Evolutionary conservation across 805 yeast genomes (phyloP).

Genomic region (Candida boidinii): DNA sequence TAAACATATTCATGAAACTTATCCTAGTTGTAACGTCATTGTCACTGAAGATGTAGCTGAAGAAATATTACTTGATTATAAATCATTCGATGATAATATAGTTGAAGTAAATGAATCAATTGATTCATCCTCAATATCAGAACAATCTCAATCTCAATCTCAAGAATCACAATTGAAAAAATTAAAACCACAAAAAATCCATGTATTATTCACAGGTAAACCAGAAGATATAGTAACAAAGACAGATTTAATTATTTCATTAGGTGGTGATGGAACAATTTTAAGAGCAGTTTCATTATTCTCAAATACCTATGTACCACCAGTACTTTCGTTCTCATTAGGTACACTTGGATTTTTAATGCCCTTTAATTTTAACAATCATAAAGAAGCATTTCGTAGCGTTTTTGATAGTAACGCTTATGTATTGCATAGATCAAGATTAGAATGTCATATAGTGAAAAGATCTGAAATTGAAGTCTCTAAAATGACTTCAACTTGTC

Average conservation of each 20-base stretch:
- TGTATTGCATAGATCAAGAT: conserved; percentile 67
- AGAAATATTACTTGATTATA: conserved; percentile 35
- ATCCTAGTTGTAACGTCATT: conserved; percentile 70
- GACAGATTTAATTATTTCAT: conserved; percentile 73
- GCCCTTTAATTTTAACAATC: conserved; percentile 73
- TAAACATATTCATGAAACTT: conserved; percentile 45
- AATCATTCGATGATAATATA: neutral
- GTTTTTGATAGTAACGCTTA: conserved; percentile 64
- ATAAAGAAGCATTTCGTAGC: conserved; percentile 48
- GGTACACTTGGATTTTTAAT: conserved; percentile 87
- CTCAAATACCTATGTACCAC: conserved; percentile 69
- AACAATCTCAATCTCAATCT: conserved; percentile 1
- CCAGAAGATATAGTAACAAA: conserved; percentile 47
- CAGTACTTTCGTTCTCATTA: conserved; percentile 78
- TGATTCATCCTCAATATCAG: too few species aligned
- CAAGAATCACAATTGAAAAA: neutral
- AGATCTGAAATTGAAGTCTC: conserved; percentile 10
- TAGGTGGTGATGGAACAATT: conserved; percentile 97
- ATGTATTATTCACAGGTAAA: conserved; percentile 49
- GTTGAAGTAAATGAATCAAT: neutral
- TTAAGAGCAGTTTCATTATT: conserved; percentile 76
- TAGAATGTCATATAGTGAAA: conserved; percentile 63
- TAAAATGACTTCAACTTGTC: neutral
- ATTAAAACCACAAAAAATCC: too few species aligned
- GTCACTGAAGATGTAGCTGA: conserved; percentile 67